phyloP scores from a whole-genome alignment of 768 basidiomycete species.

The Lactifluus volemus region DNA sequence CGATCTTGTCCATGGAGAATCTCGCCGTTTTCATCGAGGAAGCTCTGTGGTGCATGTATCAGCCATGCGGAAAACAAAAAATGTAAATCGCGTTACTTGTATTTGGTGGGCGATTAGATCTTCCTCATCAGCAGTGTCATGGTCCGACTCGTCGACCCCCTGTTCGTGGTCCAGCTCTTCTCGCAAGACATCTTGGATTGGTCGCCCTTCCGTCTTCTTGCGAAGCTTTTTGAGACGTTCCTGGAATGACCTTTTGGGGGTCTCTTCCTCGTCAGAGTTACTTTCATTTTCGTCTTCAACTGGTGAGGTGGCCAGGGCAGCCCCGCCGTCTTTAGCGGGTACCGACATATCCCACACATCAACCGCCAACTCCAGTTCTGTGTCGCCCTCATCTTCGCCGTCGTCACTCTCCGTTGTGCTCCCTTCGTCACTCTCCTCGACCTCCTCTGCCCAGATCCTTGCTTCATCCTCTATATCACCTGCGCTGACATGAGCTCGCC shows the following conservation, averaged over 20 bases:
- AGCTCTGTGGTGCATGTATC: background rate
- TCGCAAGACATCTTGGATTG: conserved; percentile 15
- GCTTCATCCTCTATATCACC: conserved; percentile 56
- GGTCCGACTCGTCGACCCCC: background rate
- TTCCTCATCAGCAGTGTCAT: conserved; percentile 25
- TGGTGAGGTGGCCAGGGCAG: background rate
- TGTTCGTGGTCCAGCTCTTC: conserved; percentile 8
- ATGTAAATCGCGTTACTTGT: conserved; percentile 11
- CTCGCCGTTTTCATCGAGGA: conserved; percentile 53
- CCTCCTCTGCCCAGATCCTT: conserved; percentile 37
- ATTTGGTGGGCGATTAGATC: conserved; percentile 26
- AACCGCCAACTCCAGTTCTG: conserved; percentile 18
- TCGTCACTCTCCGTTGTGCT: conserved; percentile 29
- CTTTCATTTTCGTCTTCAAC: conserved; percentile 23
- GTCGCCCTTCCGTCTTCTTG: conserved; percentile 18
- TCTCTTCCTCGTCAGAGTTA: conserved; percentile 31
- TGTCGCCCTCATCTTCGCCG: conserved; percentile 17
- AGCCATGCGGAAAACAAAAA: conserved; percentile 16
- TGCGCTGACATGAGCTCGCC: conserved; percentile 45
- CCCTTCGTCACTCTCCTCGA: conserved; percentile 23
- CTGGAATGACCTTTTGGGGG: conserved; percentile 31
- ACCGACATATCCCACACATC: conserved; percentile 4
- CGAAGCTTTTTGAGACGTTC: conserved; percentile 30
- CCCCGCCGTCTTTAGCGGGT: background rate
- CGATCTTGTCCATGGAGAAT: conserved; percentile 37